phyloP scores from a whole-genome alignment of 768 basidiomycete species.

The Hemileccinum impolitum region DNA sequence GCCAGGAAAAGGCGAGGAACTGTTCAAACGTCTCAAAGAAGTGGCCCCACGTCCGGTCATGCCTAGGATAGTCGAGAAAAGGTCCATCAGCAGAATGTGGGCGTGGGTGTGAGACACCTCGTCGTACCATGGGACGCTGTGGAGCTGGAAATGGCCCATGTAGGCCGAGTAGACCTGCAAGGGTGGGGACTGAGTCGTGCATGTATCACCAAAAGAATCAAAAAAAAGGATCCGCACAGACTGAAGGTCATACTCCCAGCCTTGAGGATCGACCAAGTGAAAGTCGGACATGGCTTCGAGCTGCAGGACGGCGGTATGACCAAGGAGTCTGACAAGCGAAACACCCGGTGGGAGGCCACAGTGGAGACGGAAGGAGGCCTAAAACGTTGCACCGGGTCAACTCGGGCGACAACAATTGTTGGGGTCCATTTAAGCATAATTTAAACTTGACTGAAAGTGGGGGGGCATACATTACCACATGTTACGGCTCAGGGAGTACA shows the following conservation, averaged over 20 bases:
- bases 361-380: background rate
- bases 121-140: conserved; percentile 62
- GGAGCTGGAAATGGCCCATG: conserved; percentile 72
- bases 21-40: conserved; percentile 76
- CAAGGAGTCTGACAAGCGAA: background rate
- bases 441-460: conserved; percentile 10
- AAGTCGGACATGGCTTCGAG: conserved; percentile 55
- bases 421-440: conserved; percentile 13
- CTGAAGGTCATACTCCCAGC: conserved; percentile 80
- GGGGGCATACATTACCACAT: conserved; percentile 3
- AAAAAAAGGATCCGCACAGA: conserved; percentile 47
- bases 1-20: conserved; percentile 82
- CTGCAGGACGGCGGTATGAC: background rate
- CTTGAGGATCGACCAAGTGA: conserved; percentile 67
- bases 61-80: conserved; percentile 42
- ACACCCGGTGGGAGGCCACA: background rate
- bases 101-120: background rate
- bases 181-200: background rate
- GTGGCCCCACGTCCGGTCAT: conserved; percentile 76
- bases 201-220: background rate
- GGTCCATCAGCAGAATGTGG: background rate
- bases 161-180: conserved; percentile 66
- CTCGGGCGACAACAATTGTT: background rate
- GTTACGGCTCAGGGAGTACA: conserved; percentile 16
- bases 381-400: no score